Percentiles rank a stretch among this genome's conserved stretches.
Conservation (phyloP, 169 alveolate genomes). For the Plasmodium ovale region DNA sequence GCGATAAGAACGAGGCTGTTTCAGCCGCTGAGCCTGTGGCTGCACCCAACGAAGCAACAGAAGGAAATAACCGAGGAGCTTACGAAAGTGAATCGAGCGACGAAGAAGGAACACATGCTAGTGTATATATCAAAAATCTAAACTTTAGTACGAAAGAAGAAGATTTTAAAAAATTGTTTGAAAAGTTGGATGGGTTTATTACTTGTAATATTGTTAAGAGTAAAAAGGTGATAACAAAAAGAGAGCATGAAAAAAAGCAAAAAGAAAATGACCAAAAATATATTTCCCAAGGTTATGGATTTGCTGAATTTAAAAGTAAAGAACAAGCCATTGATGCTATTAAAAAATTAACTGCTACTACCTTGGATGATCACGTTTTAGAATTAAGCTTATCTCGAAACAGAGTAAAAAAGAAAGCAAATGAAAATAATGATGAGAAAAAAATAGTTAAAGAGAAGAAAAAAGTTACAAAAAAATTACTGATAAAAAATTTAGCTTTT, state of each 20-base stretch:
- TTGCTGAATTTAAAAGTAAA: constrained; percentile 90
- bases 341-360: constrained; percentile 78
- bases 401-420: constrained; percentile 64
- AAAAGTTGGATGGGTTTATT: constrained; percentile 80
- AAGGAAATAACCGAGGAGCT: constrained; percentile 8
- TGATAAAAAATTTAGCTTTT: constrained; percentile 95
- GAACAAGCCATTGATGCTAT: constrained; percentile 84
- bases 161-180: constrained; percentile 81
- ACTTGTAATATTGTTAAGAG: constrained; percentile 83
- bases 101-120: constrained; percentile 77
- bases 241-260: constrained; percentile 27
- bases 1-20: constrained; percentile 20
- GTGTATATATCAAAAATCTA: constrained; percentile 93
- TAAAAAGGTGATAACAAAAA: constrained; percentile 79
- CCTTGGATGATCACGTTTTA: constrained; percentile 80
- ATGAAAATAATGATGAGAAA: constrained; percentile 62
- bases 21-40: constrained; percentile 16
- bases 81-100: constrained; percentile 65
- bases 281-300: constrained; percentile 93
- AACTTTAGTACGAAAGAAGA: constrained; percentile 90
- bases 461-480: constrained; percentile 87
- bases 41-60: constrained; percentile 61
- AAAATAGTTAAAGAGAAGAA: constrained; percentile 74
- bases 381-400: constrained; percentile 83
- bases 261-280: constrained; percentile 52